Percentiles rank a stretch among this genome's conserved stretches.
Evolutionary conservation across 352 stramenopile genomes (phyloP).

Genomic region (Pythium pectinolyticum): DNA sequence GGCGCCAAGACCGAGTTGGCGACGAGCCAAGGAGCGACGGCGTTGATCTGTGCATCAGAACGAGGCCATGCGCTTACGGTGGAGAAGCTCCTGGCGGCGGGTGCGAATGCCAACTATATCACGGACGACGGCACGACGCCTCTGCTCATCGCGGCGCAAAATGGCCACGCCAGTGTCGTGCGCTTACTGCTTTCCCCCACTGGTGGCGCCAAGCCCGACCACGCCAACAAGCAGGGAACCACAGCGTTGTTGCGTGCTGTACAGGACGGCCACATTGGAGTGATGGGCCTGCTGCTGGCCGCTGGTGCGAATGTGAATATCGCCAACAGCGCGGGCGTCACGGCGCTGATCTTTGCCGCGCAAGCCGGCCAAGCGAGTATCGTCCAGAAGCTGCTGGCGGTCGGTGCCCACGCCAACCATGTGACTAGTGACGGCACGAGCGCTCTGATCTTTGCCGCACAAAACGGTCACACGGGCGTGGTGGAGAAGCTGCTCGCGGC

Average conservation of each 20-base stretch:
- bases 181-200: background rate
- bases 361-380: background rate
- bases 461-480: background rate
- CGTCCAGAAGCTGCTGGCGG: background rate
- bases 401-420: background rate
- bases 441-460: background rate
- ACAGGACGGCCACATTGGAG: background rate
- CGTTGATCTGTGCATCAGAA: background rate
- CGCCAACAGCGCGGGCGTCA: background rate
- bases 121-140: background rate
- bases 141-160: background rate
- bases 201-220: background rate
- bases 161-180: background rate
- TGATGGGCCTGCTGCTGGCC: background rate
- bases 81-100: background rate
- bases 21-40: background rate
- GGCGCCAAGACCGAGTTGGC: background rate
- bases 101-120: background rate
- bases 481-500: slow-evolving; percentile 2
- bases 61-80: background rate
- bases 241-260: background rate
- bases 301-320: background rate
- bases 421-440: background rate
- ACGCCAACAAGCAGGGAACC: background rate
- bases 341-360: background rate